Evolutionary conservation across 1,139 yeast species (phyloP).

Genomic region (Yamadazyma aaseri): DNA sequence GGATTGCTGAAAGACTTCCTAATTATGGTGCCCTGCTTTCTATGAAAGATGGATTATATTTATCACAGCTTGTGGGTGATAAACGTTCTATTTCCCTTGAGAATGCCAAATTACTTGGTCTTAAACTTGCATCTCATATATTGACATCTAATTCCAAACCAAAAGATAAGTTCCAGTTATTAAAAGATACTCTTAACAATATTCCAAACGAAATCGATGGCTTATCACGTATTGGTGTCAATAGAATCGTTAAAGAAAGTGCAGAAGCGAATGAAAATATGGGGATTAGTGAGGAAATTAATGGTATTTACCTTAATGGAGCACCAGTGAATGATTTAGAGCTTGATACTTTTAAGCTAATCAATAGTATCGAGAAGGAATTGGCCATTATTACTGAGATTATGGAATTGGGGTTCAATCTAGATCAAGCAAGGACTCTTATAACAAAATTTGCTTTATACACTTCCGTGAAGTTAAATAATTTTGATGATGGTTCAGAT

Average conservation of each 20-base stretch:
- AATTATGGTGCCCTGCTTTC: slow-evolving; percentile 69
- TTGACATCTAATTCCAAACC: slow-evolving; percentile 16
- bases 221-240: slow-evolving; percentile 6
- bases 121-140: slow-evolving; percentile 46
- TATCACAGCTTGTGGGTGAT: not conserved
- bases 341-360: slow-evolving; percentile 43
- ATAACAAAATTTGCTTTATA: slow-evolving; percentile 46
- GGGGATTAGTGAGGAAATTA: slow-evolving; percentile 36
- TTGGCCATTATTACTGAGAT: slow-evolving; percentile 28
- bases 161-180: slow-evolving; percentile 22
- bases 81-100: not conserved
- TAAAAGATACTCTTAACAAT: slow-evolving; percentile 41
- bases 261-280: slow-evolving; percentile 28
- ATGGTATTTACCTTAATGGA: slow-evolving; percentile 65
- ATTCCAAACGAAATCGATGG: slow-evolving; percentile 41
- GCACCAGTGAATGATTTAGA: slow-evolving; percentile 46
- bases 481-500: slow-evolving; percentile 37
- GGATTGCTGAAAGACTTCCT: slow-evolving; percentile 36
- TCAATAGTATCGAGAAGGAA: slow-evolving; percentile 38
- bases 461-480: slow-evolving; percentile 33
- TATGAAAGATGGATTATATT: not conserved
- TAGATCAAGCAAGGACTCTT: slow-evolving; percentile 35
- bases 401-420: slow-evolving; percentile 33
- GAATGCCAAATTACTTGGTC: slow-evolving; percentile 29
- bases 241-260: slow-evolving; percentile 18